phyloP scores from a whole-genome alignment of 805 yeast species.

The Priceomyces melissophilus region DNA sequence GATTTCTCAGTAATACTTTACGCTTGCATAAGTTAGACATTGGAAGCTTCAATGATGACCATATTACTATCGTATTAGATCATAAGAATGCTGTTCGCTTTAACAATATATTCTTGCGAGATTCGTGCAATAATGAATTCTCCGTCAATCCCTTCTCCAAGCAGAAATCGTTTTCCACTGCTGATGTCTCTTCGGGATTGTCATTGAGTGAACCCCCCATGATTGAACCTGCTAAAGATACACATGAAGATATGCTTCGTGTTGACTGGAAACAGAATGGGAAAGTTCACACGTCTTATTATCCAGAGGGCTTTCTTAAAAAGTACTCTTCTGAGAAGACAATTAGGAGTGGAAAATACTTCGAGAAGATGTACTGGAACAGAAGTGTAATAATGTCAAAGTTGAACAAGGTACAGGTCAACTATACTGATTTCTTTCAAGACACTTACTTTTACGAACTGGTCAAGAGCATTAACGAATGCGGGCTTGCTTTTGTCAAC shows the following conservation, averaged over 20 bases:
- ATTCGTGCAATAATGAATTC: constrained; percentile 47
- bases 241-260: constrained; percentile 24
- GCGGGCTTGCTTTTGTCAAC: constrained; percentile 57
- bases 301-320: constrained; percentile 45
- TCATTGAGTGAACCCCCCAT: constrained; percentile 34
- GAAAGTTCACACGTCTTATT: constrained; percentile 25
- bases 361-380: constrained; percentile 41
- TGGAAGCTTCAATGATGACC: constrained; percentile 17
- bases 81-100: constrained; percentile 29
- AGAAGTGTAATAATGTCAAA: constrained; percentile 20
- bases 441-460: constrained; percentile 22
- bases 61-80: constrained; percentile 20
- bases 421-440: constrained; percentile 40
- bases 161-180: constrained; percentile 67
- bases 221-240: constrained; percentile 19
- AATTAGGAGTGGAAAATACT: constrained; percentile 34
- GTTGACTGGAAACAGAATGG: constrained; percentile 40
- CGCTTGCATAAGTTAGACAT: constrained; percentile 6
- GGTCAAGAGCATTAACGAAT: constrained; percentile 46
- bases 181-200: constrained; percentile 35
- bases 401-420: constrained; percentile 17
- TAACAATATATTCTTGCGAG: constrained; percentile 60
- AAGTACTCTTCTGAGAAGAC: constrained; percentile 33
- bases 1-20: not conserved
- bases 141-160: constrained; percentile 55